Conservation (phyloP, 1,284 basidiomycete genomes). For the Boletellus deceptivus region DNA sequence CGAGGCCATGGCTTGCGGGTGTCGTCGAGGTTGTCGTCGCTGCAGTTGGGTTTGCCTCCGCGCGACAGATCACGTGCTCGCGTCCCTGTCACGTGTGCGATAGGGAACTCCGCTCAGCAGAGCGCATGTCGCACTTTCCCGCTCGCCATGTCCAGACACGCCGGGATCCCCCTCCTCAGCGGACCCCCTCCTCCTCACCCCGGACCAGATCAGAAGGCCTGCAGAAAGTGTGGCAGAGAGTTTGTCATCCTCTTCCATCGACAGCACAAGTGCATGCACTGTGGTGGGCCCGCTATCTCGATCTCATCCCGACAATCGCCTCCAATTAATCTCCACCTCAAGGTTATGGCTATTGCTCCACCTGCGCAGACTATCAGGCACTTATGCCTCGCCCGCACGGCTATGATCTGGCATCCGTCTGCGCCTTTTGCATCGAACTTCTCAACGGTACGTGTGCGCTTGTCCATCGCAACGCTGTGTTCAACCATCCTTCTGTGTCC, state of each 20-base stretch:
- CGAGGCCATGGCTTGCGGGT: slow-evolving; percentile 14
- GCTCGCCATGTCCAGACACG: slow-evolving; percentile 19
- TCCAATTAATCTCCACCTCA: neutral
- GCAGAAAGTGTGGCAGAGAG: slow-evolving; percentile 73
- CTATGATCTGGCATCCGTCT: slow-evolving; percentile 63
- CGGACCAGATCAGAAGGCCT: slow-evolving; percentile 43
- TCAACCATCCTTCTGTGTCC: neutral
- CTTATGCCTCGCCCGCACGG: slow-evolving; percentile 66
- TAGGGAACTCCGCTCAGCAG: neutral
- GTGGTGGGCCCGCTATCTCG: slow-evolving; percentile 48
- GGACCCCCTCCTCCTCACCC: slow-evolving; percentile 49
- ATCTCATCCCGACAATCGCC: neutral
- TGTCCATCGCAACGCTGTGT: neutral
- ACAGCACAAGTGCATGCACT: slow-evolving; percentile 69
- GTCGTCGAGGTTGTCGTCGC: neutral
- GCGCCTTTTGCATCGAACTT: slow-evolving; percentile 69
- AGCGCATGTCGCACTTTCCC: neutral
- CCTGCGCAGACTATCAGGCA: slow-evolving; percentile 71
- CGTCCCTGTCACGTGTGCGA: neutral
- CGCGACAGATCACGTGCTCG: neutral
- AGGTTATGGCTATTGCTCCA: slow-evolving; percentile 72
- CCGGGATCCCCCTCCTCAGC: slow-evolving; percentile 68
- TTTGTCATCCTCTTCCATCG: slow-evolving; percentile 67
- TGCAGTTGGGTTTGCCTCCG: neutral
- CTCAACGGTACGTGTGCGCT: slow-evolving; percentile 52